Evolutionary conservation across 2,329 filamentous ascomycete genomes (phyloP), one percentile per base, ranked within the genome.

Genomic region (Thermoascus crustaceus): DNA sequence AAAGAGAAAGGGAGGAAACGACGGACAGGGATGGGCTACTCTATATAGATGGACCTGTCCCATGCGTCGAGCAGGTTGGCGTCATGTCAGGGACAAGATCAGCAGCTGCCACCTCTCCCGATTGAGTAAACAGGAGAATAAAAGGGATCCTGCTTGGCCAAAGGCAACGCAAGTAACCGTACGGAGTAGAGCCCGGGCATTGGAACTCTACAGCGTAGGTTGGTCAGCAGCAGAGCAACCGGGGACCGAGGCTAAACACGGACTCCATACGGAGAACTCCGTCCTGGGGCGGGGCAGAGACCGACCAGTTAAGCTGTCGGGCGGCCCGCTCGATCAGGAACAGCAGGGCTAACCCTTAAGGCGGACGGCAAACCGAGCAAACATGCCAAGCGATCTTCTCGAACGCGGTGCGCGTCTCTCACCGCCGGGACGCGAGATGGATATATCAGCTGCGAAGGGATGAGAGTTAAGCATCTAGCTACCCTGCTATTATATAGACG

Each of bases 381-480:
- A 49, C 46, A 40, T 11, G 23, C 10, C 44, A 46, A 46, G 44
- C 44, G n/a, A n/a, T n/a, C n/a, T n/a, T n/a, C n/a, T n/a, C n/a
- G 26, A 16, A 36, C 30, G 38, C 43, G 42, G 32, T 41, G 29
- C 36, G 35, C 50, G 48, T 44, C 45, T 45, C 41, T 48, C 46
- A 49, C 37, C 26, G 37, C 5, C 26, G 8, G 13, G 13, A 17
- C 9, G 14, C n/a, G 4, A 5, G 9, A 22, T 14, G 16, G 10
- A 23, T 23, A 23, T 32, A 9, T 32, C 7, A n/a, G 17, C 17
- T 21, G 11, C 7, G 30, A 22, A 32, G 30, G 30, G 30, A 32
- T 32, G 30, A 32, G 13, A 16, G 7, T 9, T 16, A 24, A 8
- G 18, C 26, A 16, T 9, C 26, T 29, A 3, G 16, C 26, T 16